Evolutionary conservation across 768 basidiomycete species (phyloP).

Genomic region (Sutorius australiensis): DNA sequence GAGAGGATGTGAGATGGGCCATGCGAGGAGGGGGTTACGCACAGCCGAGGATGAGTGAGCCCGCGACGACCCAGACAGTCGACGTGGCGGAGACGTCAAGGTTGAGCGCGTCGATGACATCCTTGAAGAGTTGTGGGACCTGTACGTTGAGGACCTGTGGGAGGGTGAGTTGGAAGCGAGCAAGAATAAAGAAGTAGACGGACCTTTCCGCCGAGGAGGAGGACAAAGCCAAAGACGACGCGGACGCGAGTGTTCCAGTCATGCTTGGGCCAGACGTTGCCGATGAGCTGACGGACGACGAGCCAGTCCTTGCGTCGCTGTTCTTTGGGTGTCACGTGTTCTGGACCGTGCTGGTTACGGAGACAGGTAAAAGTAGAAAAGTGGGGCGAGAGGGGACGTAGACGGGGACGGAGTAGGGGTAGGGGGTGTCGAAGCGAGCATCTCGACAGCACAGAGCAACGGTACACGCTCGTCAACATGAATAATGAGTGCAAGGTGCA

Average conservation of each 20-base stretch:
- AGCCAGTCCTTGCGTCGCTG: slow-evolving; percentile 81
- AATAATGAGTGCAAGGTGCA: neutral
- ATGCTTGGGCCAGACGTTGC: slow-evolving; percentile 88
- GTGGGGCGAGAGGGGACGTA: neutral
- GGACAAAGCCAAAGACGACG: slow-evolving; percentile 75
- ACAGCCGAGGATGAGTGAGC: slow-evolving; percentile 91
- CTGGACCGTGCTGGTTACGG: slow-evolving; percentile 9
- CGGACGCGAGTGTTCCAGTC: slow-evolving; percentile 80
- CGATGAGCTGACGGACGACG: slow-evolving; percentile 77
- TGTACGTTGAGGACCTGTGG: slow-evolving; percentile 90
- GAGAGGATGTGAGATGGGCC: neutral
- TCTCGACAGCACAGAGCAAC: slow-evolving; percentile 23
- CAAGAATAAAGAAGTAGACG: slow-evolving; percentile 8
- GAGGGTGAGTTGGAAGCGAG: neutral
- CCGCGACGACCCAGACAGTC: slow-evolving; percentile 89
- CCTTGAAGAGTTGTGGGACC: slow-evolving; percentile 95
- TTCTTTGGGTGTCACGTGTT: slow-evolving; percentile 29
- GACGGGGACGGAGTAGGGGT: slow-evolving; percentile 3
- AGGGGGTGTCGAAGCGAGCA: neutral
- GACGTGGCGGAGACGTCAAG: slow-evolving; percentile 67
- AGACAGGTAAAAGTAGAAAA: slow-evolving; percentile 20
- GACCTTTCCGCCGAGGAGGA: slow-evolving; percentile 87
- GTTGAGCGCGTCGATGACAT: slow-evolving; percentile 85
- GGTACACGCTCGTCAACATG: slow-evolving; percentile 24
- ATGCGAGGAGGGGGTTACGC: slow-evolving; percentile 31